Conservation (phyloP, 352 stramenopile genomes). For the Globisporangium apiculatum region DNA sequence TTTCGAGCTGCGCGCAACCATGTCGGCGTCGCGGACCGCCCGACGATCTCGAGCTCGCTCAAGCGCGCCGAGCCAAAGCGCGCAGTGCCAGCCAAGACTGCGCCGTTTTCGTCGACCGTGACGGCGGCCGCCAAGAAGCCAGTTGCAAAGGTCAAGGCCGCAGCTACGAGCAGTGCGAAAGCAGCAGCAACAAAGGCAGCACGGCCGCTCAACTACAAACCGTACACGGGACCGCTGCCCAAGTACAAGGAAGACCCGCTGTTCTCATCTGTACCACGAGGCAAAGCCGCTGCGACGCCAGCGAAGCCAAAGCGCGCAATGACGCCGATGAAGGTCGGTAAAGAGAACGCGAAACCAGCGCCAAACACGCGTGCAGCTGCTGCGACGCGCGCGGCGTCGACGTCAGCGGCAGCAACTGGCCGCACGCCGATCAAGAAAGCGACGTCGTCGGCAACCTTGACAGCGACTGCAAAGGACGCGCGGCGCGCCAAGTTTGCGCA, state of each 20-base stretch:
- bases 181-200: conserved; percentile 5
- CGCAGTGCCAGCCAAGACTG: conserved; percentile 4
- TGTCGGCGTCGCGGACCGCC: conserved; percentile 9
- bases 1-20: conserved; percentile 7
- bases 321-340: conserved; percentile 15
- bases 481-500: conserved; percentile 30
- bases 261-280: conserved; percentile 32
- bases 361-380: conserved; percentile 13
- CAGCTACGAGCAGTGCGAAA: background rate
- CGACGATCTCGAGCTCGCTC: conserved; percentile 14
- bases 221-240: conserved; percentile 59
- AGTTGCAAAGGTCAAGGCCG: background rate
- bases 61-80: conserved; percentile 10
- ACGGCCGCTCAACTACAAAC: conserved; percentile 32
- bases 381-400: conserved; percentile 15
- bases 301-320: conserved; percentile 17
- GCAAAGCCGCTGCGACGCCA: conserved; percentile 10
- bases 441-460: conserved; percentile 3
- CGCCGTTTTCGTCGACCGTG: conserved; percentile 9
- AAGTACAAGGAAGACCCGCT: conserved; percentile 49
- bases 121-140: conserved; percentile 6
- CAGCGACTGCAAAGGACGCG: conserved; percentile 19
- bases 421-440: conserved; percentile 22
- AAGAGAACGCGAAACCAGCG: conserved; percentile 16
- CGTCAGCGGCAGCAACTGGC: conserved; percentile 11